Evolutionary conservation across 257 asterid genomes (phyloP).

Genomic region (Solanum dulcamara): DNA sequence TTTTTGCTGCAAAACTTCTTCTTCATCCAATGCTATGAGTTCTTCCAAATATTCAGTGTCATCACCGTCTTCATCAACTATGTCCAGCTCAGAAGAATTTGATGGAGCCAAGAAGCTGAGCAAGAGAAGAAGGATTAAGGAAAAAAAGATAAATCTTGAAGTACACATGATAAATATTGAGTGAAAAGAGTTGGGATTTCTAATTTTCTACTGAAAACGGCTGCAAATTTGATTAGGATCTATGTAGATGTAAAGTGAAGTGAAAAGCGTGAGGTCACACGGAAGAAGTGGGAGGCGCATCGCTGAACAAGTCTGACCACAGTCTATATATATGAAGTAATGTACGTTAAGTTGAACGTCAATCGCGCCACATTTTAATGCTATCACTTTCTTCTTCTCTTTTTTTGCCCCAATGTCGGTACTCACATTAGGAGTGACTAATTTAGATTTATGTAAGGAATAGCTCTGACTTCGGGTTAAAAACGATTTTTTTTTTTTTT

Average conservation of each 20-base stretch:
- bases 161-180: conserved; percentile 19
- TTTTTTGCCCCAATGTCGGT: background rate
- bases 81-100: conserved; percentile 4
- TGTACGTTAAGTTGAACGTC: background rate
- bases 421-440: background rate
- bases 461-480: background rate
- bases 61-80: conserved; percentile 24
- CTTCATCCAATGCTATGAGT: conserved; percentile 74
- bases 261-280: background rate
- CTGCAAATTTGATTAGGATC: background rate
- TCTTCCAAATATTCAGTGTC: conserved; percentile 53
- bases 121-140: conserved; percentile 34
- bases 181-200: background rate
- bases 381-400: background rate
- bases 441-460: background rate
- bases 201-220: background rate
- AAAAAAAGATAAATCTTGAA: conserved; percentile 31
- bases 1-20: conserved; percentile 30
- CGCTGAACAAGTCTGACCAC: background rate
- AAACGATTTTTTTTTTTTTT: too few relatives aligned
- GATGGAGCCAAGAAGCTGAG: conserved; percentile 19
- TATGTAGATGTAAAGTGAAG: background rate
- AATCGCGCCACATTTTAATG: background rate
- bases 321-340: background rate
- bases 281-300: background rate